phyloP scores from a whole-genome alignment of 441 rosid species.

The Pelargonium fulgidum region DNA sequence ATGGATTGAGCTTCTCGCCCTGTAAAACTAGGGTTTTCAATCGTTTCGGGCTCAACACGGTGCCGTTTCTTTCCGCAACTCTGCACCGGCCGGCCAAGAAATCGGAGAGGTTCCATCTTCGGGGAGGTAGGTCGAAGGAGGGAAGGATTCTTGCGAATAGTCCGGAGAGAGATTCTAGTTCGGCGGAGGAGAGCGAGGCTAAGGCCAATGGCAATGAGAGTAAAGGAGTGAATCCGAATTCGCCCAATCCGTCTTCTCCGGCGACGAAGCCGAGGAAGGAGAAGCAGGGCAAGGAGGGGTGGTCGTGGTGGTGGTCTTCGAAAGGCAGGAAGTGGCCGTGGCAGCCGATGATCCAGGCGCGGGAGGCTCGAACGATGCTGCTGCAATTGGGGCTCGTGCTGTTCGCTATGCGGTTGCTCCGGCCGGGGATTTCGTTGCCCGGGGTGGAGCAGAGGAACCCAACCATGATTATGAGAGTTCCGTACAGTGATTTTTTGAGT shows the following conservation, averaged over 20 bases:
- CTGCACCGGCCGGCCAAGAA: conserved; percentile 16
- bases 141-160: conserved; percentile 40
- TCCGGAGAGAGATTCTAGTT: conserved; percentile 57
- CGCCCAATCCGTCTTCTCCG: conserved; percentile 32
- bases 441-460: conserved; percentile 74
- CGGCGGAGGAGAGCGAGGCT: conserved; percentile 42
- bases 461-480: conserved; percentile 59
- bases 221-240: conserved; percentile 25
- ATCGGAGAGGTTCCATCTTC: conserved; percentile 22
- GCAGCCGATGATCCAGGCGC: conserved; percentile 73
- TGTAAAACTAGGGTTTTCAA: conserved; percentile 38
- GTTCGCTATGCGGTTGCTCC: conserved; percentile 73
- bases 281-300: conserved; percentile 40
- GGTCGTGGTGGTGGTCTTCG: conserved; percentile 54
- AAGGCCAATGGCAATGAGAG: conserved; percentile 27
- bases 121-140: conserved; percentile 35
- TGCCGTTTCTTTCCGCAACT: conserved; percentile 20
- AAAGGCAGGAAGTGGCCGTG: conserved; percentile 62
- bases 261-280: conserved; percentile 43
- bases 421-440: conserved; percentile 72
- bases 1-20: conserved; percentile 28
- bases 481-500: conserved; percentile 82
- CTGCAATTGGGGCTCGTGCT: conserved; percentile 72
- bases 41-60: conserved; percentile 27
- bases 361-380: conserved; percentile 66